Conservation (phyloP, 2,329 filamentous ascomycete genomes). For the Nemania sp. region DNA sequence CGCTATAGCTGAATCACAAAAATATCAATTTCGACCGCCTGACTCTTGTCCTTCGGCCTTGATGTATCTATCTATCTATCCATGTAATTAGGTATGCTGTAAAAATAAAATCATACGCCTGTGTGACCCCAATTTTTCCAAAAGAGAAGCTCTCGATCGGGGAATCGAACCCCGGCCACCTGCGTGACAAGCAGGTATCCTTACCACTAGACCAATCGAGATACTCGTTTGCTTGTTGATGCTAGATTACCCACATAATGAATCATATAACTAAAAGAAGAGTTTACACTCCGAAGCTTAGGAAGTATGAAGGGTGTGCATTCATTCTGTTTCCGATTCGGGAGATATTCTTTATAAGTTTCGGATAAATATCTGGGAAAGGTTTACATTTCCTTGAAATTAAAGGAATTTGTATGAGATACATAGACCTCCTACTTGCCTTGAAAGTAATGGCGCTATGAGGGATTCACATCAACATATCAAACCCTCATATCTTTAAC, state of each 20-base stretch:
- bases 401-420: background rate
- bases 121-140: too few species aligned
- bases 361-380: too few species aligned
- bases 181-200: conserved; percentile 50
- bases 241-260: background rate
- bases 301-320: background rate
- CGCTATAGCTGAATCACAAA: background rate
- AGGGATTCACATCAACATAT: background rate
- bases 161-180: conserved; percentile 52
- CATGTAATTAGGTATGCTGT: too few species aligned
- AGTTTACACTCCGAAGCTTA: too few species aligned
- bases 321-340: background rate
- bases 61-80: too few species aligned
- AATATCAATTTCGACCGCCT: background rate
- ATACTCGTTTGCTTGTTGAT: conserved; percentile 16
- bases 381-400: too few species aligned
- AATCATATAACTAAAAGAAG: background rate
- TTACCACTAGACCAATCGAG: conserved; percentile 50
- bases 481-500: background rate
- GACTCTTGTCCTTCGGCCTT: background rate
- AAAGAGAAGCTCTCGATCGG: conserved; percentile 51
- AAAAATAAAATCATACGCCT: too few species aligned
- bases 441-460: background rate
- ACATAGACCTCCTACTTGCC: too few species aligned
- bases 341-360: too few species aligned